Base-by-base conservation (phyloP, 2,329 filamentous ascomycete species). In the Claviceps sp. region DNA sequence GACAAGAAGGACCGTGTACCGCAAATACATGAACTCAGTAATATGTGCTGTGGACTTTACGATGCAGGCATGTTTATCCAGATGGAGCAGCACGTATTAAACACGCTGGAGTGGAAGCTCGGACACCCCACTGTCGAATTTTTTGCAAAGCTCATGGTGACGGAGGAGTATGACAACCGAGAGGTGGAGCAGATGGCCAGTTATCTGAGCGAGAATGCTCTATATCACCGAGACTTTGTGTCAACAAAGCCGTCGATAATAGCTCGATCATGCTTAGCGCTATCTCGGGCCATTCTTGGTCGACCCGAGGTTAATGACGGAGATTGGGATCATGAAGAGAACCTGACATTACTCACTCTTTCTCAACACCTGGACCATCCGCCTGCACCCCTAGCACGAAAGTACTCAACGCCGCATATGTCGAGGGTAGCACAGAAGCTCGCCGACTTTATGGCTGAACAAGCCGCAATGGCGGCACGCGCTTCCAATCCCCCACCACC, bases 31-130 rank as follows among this genome's bases (percentile, higher is more conserved):
- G 93, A 98, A 68, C 77, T 98, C 58, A 95, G 95, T 78, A 94
- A 91, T 59, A 97, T 98, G 93, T 98, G 93, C 78, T 97, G 93
- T 71, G 90, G 87, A 39, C 79, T 97, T 40, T 98, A 98, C 71
- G 93, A 98, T 62, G 89, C 95, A 48, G 91, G 95, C 72, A 98
- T 98, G 93, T 98, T 98, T 72, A 91, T 90, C 11, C 93, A 98
- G 70, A 98, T 98, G 93, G 93, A 98, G 73, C 97, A 94, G 90
- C 93, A 98, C 68, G 91, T 98, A 39, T 79, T 98, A 60, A 94
- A 96, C 71, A 98, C 93, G 1, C 79, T 98, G 54, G 88, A 94
- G 66, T 98, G 93, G 93, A 82, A 85, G 59, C 86, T 98, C 59
- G 93, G 93, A 51, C 91, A 97, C 71, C 90, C 93, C 1, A 97